phyloP scores from a whole-genome alignment of 108 stramenopile species.

The Fragilariopsis cylindrus region DNA sequence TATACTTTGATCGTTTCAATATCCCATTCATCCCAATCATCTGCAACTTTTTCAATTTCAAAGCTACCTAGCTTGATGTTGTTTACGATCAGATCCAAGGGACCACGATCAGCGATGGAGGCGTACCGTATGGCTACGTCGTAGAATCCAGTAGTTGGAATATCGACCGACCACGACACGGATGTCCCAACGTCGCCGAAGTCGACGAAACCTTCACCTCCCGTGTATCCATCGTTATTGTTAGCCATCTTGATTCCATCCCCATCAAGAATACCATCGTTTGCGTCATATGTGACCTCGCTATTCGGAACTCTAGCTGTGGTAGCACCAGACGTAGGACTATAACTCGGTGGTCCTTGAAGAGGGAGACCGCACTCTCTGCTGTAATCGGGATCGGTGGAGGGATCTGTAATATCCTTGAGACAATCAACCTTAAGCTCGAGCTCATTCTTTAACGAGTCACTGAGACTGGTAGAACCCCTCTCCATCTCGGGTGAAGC shows the following conservation, averaged over 20 bases:
- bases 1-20: conserved; percentile 19
- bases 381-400: background rate
- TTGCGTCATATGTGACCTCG: background rate
- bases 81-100: conserved; percentile 28
- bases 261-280: background rate
- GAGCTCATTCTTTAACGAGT: background rate
- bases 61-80: conserved; percentile 16
- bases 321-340: background rate
- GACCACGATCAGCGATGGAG: conserved; percentile 17
- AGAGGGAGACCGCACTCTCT: background rate
- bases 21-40: conserved; percentile 19
- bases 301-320: too few species aligned
- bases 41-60: conserved; percentile 8
- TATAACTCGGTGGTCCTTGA: background rate
- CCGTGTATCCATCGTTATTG: conserved; percentile 21
- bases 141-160: conserved; percentile 14
- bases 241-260: background rate
- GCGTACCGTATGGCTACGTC: conserved; percentile 27
- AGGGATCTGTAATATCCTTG: background rate
- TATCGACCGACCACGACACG: conserved; percentile 21
- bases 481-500: background rate
- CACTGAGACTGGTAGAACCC: background rate
- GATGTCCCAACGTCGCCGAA: conserved; percentile 22
- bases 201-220: conserved; percentile 26
- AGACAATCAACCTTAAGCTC: background rate